Evolutionary conservation across 1,284 basidiomycete genomes (phyloP).

Genomic region (Ustilago hordei): DNA sequence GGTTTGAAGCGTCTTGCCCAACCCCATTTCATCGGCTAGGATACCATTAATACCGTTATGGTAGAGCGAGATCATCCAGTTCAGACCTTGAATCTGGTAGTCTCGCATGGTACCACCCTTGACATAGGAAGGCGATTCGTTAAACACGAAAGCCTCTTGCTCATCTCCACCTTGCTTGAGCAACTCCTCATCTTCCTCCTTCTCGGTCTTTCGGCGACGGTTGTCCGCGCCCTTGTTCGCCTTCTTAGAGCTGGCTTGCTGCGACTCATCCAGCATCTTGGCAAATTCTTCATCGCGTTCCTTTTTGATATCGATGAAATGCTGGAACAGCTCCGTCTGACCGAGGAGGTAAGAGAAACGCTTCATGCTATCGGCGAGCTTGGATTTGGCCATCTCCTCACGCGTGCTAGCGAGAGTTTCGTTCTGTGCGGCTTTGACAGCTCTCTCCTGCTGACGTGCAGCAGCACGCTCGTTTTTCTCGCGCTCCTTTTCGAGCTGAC

Average conservation of each 20-base stretch:
- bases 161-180: slow-evolving; percentile 84
- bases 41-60: slow-evolving; percentile 64
- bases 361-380: slow-evolving; percentile 67
- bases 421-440: slow-evolving; percentile 57
- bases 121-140: slow-evolving; percentile 60
- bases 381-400: slow-evolving; percentile 59
- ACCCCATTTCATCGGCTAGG: slow-evolving; percentile 77
- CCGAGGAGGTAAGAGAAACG: slow-evolving; percentile 67
- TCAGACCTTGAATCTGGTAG: slow-evolving; percentile 95
- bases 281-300: slow-evolving; percentile 95
- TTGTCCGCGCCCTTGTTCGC: slow-evolving; percentile 69
- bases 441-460: slow-evolving; percentile 45
- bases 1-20: slow-evolving; percentile 97
- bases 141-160: slow-evolving; percentile 73
- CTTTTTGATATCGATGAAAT: slow-evolving; percentile 71
- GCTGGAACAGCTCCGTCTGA: slow-evolving; percentile 69
- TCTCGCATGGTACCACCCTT: slow-evolving; percentile 86
- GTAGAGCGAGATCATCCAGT: slow-evolving; percentile 80
- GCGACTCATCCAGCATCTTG: slow-evolving; percentile 78
- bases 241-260: slow-evolving; percentile 51
- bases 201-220: slow-evolving; percentile 89
- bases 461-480: slow-evolving; percentile 55
- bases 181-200: slow-evolving; percentile 82
- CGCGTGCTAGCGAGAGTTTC: slow-evolving; percentile 58
- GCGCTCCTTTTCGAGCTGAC: slow-evolving; percentile 60